A percentile compares a stretch with the other conserved stretches of the same genome.
These are phyloP conservation scores for Brassica hybrid DNA, from an alignment of 441 rosid genomes.

Conservation along the genomic window DNA sequence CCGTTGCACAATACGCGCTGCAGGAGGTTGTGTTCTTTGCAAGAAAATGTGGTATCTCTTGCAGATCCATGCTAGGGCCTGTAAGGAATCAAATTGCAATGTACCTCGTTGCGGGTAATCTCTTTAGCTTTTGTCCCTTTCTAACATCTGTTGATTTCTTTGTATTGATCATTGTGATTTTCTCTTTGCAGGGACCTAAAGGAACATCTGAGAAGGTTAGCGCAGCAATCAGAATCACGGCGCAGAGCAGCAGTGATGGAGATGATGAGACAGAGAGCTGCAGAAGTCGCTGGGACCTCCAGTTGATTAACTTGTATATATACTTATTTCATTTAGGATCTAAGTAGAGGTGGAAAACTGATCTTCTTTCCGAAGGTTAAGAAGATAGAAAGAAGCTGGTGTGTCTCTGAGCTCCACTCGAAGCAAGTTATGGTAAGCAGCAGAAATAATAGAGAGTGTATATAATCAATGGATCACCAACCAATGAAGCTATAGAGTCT, in stretches of 20 bases:
- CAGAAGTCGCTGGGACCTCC: conserved; percentile 73
- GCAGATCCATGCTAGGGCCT: conserved; percentile 97
- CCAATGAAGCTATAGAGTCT: not conserved
- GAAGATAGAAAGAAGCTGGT: conserved; percentile 31
- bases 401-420: not conserved
- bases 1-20: conserved; percentile 81
- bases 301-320: conserved; percentile 61
- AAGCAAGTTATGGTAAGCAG: not conserved
- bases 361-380: conserved; percentile 40
- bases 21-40: conserved; percentile 94
- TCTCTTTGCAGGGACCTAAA: conserved; percentile 78
- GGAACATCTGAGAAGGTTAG: conserved; percentile 92
- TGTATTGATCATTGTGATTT: conserved; percentile 26
- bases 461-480: not conserved
- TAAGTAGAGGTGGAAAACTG: conserved; percentile 27
- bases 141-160: not conserved
- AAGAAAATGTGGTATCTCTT: conserved; percentile 99
- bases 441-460: not conserved
- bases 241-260: conserved; percentile 99
- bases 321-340: conserved; percentile 44
- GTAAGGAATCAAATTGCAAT: conserved; percentile 91
- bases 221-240: conserved; percentile 98
- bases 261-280: conserved; percentile 99
- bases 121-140: too few relatives aligned
- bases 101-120: conserved; percentile 98